phyloP scores from a whole-genome alignment of 1,284 basidiomycete species.

The Omphalotus olearius region DNA sequence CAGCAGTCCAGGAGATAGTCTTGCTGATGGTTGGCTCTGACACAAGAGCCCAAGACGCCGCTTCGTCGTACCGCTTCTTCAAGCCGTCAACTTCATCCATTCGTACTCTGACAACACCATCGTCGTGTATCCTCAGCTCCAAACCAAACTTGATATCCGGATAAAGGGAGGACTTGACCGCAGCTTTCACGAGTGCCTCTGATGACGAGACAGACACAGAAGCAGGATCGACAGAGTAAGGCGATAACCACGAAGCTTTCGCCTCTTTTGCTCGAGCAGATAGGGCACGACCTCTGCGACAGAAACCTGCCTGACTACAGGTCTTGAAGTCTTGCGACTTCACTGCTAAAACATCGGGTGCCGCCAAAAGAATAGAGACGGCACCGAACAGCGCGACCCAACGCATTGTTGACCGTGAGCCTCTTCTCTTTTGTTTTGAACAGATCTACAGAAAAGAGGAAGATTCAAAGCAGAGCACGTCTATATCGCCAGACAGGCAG shows the following conservation, averaged over 20 bases:
- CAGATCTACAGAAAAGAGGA: too few relatives aligned
- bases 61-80: slow-evolving; percentile 84
- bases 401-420: slow-evolving; percentile 9
- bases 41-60: slow-evolving; percentile 81
- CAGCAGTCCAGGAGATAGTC: slow-evolving; percentile 56
- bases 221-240: slow-evolving; percentile 70
- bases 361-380: slow-evolving; percentile 1
- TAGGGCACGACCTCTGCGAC: slow-evolving; percentile 81
- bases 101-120: slow-evolving; percentile 80
- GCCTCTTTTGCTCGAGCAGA: slow-evolving; percentile 62
- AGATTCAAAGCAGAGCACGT: too few relatives aligned
- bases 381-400: slow-evolving; percentile 11
- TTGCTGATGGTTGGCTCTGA: slow-evolving; percentile 60
- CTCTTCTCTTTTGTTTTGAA: too few relatives aligned
- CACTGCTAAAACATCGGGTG: slow-evolving; percentile 40
- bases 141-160: slow-evolving; percentile 79
- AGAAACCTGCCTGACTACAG: slow-evolving; percentile 88
- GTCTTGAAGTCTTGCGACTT: slow-evolving; percentile 87
- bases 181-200: slow-evolving; percentile 64
- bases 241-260: slow-evolving; percentile 67
- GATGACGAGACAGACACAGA: slow-evolving; percentile 46
- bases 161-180: slow-evolving; percentile 75
- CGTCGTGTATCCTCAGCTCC: slow-evolving; percentile 76
- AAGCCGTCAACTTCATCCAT: slow-evolving; percentile 83
- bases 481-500: too few relatives aligned